Base-by-base conservation (phyloP, 148 eudicot species). In the Vaccinium corymbosum region DNA sequence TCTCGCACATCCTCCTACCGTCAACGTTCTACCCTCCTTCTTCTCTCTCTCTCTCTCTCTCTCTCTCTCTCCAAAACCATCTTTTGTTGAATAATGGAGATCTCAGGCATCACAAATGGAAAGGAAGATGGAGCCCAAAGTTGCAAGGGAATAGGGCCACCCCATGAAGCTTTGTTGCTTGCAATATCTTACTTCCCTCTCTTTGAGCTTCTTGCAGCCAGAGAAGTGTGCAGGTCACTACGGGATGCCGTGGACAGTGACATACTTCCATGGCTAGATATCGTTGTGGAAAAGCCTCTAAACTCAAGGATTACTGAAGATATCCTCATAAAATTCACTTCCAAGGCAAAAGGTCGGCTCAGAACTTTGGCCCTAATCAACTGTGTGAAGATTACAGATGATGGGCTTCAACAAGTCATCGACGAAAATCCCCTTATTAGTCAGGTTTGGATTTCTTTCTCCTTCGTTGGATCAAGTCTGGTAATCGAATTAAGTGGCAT, bases 161-260 rank as follows among this genome's bases (percentile, higher is more conserved):
- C 97, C 35, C 91, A 91, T 83, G 92, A 89, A 85, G 94, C 95
- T 57, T 76, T 93, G 61, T 94, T 89, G 87, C 87, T 91, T 14
- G 92, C 89, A 9, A 78, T 96, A 66, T 66, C 94, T 71, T 92
- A 90, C 84, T 94, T 96, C 86, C 97, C 95, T 20, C 83, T 94
- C 48, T 85, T 83, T 52, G 91, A 94, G 81, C 95, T 96, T 74
- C 87, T 94, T 1, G 27, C 88, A 49, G 87, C 85, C 85, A 88
- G 81, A 32, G 89, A 82, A 88, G 95, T 92, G 35, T 90, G 89
- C 85, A 91, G 72, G 84, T 90, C 95, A 48, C 72, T 96, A 12
- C 85, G 89, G 86, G 90, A 94, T 19, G 90, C 91, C 20, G 78
- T 94, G 62, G 72, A 81, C 51, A 85, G 78, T 12, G 99, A 96